Conservation (phyloP, 805 yeast genomes). For the Lipomyces spencermartinsiae region DNA sequence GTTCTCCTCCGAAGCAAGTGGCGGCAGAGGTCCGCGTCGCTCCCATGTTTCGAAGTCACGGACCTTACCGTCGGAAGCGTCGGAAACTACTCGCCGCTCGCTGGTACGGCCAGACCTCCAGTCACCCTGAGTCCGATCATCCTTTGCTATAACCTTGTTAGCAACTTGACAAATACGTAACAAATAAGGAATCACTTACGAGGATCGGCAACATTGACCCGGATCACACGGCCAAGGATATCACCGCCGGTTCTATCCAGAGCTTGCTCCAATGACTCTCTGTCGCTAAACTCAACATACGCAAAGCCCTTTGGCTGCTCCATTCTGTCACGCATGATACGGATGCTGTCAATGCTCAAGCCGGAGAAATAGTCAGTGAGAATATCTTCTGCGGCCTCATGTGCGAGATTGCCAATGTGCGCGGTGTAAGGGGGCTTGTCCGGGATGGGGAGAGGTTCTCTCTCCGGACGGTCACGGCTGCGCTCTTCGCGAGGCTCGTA, state of each 20-base stretch:
- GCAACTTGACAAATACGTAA: neutral
- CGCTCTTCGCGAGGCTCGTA: constrained; percentile 20
- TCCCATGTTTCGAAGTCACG: constrained; percentile 55
- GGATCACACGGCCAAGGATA: constrained; percentile 70
- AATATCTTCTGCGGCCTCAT: constrained; percentile 73
- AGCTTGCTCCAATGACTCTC: constrained; percentile 78
- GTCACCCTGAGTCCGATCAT: constrained; percentile 39
- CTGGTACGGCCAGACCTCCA: constrained; percentile 34
- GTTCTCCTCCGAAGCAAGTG: constrained; percentile 15
- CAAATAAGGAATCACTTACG: constrained; percentile 20
- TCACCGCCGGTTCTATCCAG: constrained; percentile 73
- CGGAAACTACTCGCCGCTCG: constrained; percentile 24
- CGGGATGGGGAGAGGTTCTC: constrained; percentile 80
- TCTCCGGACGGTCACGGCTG: constrained; percentile 19
- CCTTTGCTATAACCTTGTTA: constrained; percentile 22
- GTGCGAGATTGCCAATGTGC: constrained; percentile 83
- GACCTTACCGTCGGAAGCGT: constrained; percentile 46
- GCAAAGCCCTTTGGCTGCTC: constrained; percentile 81
- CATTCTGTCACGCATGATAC: constrained; percentile 76
- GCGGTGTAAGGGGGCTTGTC: constrained; percentile 92
- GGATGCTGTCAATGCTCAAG: constrained; percentile 61
- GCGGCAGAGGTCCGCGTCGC: constrained; percentile 44
- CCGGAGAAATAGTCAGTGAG: constrained; percentile 47
- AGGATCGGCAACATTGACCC: constrained; percentile 78
- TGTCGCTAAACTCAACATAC: constrained; percentile 83